Base-by-base conservation (phyloP, 139 green algal species). In the Chlamydomonas schloesseri region DNA sequence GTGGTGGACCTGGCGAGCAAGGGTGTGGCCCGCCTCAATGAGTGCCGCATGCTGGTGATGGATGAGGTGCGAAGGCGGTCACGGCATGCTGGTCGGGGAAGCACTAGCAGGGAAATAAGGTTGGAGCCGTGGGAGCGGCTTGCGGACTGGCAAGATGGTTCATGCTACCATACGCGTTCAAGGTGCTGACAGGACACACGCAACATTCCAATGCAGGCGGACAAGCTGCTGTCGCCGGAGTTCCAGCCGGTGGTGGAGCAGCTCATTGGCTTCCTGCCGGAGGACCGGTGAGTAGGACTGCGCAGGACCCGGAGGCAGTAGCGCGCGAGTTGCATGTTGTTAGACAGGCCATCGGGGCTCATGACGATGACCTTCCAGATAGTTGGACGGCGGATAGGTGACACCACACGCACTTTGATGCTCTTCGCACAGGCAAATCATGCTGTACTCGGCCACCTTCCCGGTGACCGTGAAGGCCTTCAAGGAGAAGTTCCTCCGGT, bases 391-490 rank as follows among this genome's bases (percentile, higher is more conserved):
- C n/a, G n/a, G n/a, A n/a, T n/a, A n/a, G n/a, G n/a, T n/a, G n/a
- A n/a, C n/a, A n/a, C n/a, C n/a, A 50, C 5, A 8, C 42, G 42
- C 42, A 8, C 42, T 13, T 50, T 5, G 42, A 5, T 8, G 42
- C 8, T 50, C 3, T 24, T 68, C 23, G 24, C 26, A 31, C 79
- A 85, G 97, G 57, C 98, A 99, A 93, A 98, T 99, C 87, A 95
- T 99, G 91, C 93, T 99, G 37, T 99, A 98, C 92, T 98, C 95
- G 18, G 97, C 98, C 23, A 99, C 97, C 6, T 99, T 99, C 91
- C 98, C 98, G 21, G 98, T 99, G 53, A 99, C 97, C 10, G 98
- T 99, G 68, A 99, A 99, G 89, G 85, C 96, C 58, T 99, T 99
- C 91, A 99, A 99, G 88, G 97, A 99, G 88, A 96, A 96, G 75